These are phyloP conservation scores for Tetrahymena elliotti DNA, from an alignment of 73 alveolate species.

Conservation along the genomic window DNA sequence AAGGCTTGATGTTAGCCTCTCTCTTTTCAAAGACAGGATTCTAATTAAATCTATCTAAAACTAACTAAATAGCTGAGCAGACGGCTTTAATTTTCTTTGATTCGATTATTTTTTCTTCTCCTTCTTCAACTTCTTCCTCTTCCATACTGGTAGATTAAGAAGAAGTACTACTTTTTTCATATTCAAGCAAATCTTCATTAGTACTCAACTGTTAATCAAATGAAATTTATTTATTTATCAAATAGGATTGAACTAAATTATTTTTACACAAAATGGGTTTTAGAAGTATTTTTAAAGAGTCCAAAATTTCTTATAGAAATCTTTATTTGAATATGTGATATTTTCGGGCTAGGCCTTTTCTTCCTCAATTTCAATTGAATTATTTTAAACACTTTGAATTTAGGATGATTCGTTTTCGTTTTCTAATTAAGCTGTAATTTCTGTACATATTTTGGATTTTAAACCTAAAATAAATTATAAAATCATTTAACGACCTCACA, in stretches of 20 bases:
- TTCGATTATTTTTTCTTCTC: neutral
- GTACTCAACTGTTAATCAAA: neutral
- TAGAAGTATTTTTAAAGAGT: neutral
- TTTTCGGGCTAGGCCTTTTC: neutral
- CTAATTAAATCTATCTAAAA: neutral
- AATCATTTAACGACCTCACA: neutral
- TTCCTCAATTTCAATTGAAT: neutral
- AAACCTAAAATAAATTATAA: neutral
- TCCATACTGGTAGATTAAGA: neutral
- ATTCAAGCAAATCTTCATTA: neutral
- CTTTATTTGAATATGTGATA: neutral
- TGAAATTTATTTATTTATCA: neutral
- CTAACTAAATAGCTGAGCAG: neutral
- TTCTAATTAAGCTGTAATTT: neutral
- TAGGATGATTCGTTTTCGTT: neutral
- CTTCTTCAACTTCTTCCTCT: neutral
- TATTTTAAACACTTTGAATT: neutral
- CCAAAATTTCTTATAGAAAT: neutral
- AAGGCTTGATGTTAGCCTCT: neutral
- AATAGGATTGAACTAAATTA: neutral
- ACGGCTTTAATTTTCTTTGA: neutral
- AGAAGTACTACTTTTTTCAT: neutral
- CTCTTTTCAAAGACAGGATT: neutral
- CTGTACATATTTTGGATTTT: neutral
- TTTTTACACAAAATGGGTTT: neutral